phyloP scores from a whole-genome alignment of 176 grass and related monocot genomes.

The Phoenix dactylifera region DNA sequence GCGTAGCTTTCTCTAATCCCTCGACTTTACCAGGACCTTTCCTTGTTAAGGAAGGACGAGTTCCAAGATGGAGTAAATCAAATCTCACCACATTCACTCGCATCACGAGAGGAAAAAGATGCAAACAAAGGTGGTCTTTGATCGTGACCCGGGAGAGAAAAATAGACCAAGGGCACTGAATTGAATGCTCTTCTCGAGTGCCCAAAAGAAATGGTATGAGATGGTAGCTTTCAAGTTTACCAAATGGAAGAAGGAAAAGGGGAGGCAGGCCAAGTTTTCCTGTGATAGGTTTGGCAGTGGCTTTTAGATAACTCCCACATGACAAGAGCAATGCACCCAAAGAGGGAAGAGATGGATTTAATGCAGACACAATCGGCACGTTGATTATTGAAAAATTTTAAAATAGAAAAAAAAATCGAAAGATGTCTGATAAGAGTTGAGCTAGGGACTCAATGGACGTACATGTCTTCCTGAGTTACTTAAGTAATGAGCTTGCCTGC shows the following conservation, averaged over 20 bases:
- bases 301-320: too few species aligned
- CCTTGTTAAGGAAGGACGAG: constrained; percentile 24
- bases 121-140: constrained; percentile 29
- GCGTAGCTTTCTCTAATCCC: constrained; percentile 4
- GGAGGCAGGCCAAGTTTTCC: too few species aligned
- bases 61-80: constrained; percentile 11
- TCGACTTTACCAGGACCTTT: constrained; percentile 27
- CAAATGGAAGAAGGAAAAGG: not conserved
- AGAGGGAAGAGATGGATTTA: too few species aligned
- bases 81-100: not conserved
- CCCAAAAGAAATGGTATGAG: constrained; percentile 24
- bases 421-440: too few species aligned
- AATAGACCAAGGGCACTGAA: constrained; percentile 57
- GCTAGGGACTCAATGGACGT: too few species aligned
- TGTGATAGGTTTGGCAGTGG: too few species aligned
- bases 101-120: constrained; percentile 12
- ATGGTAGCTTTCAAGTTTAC: constrained; percentile 28
- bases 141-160: constrained; percentile 30
- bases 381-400: too few species aligned
- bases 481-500: too few species aligned
- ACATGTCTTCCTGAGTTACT: too few species aligned
- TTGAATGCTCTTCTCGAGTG: constrained; percentile 51
- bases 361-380: too few species aligned
- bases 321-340: too few species aligned
- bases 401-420: too few species aligned